A percentile compares a stretch with the other conserved stretches of the same genome.
phyloP scores from a whole-genome alignment of 1,139 yeast species.

The Suhomyces taliae region DNA sequence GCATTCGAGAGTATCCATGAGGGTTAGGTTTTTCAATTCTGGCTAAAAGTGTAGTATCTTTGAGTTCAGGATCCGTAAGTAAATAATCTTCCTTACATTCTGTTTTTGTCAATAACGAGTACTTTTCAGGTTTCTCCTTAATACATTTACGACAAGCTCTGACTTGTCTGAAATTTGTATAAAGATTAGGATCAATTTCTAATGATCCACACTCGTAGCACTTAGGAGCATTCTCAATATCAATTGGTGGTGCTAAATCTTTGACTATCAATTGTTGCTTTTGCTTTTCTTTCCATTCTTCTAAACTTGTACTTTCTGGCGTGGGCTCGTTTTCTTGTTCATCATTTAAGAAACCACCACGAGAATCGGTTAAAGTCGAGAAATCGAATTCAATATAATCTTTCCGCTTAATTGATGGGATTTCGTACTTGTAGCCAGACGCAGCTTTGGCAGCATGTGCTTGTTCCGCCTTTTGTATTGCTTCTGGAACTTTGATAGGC shows the following conservation, averaged over 20 bases:
- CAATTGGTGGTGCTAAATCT: conserved; percentile 69
- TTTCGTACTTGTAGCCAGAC: conserved; percentile 20
- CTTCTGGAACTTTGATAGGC: conserved; percentile 11
- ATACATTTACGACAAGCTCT: conserved; percentile 82
- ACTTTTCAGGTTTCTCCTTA: conserved; percentile 76
- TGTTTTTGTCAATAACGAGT: conserved; percentile 87
- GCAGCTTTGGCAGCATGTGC: conserved; percentile 3
- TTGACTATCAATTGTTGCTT: conserved; percentile 40
- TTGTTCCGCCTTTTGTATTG: conserved; percentile 11
- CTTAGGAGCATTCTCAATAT: conserved; percentile 68
- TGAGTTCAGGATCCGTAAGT: conserved; percentile 87
- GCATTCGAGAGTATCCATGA: conserved; percentile 92
- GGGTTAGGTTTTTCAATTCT: conserved; percentile 93
- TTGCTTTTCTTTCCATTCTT: conserved; percentile 74
- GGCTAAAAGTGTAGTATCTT: conserved; percentile 65
- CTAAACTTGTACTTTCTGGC: conserved; percentile 50
- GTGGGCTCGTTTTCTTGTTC: conserved; percentile 19
- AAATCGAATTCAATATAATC: conserved; percentile 93
- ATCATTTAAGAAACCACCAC: conserved; percentile 74
- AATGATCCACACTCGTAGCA: conserved; percentile 80
- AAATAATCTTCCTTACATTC: conserved; percentile 93
- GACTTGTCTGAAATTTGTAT: conserved; percentile 60
- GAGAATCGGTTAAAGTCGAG: conserved; percentile 81
- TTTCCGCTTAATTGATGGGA: conserved; percentile 51
- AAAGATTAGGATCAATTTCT: conserved; percentile 76